Base-by-base conservation (phyloP, 2,329 filamentous ascomycete genomes). In the Thelonectria discophora region DNA sequence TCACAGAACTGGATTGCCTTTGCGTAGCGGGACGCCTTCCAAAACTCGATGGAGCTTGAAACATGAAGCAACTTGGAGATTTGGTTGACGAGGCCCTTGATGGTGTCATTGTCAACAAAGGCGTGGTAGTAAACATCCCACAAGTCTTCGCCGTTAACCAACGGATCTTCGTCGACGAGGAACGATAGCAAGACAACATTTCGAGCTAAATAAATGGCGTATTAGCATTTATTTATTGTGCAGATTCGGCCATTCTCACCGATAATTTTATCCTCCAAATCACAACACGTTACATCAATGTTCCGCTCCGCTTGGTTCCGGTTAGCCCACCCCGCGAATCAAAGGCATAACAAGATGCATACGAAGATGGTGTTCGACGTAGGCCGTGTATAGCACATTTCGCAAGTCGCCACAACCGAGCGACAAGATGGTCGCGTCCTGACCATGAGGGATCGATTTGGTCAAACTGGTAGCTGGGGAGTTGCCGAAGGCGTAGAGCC, bases 111-210 rank as follows among this genome's bases (percentile, higher is more conserved):
- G 49, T 80, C 77, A 5, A 89, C 62, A 39, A 78, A 79, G 4
- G 84, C 67, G 64, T 87, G 78, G 70, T 87, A 87, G 73, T 85
- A 89, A 37, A 85, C 73, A 58, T 84, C 79, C 85, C 85, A 88
- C 3, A 83, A 72, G 8, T 67, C 54, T 2, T 77, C 71, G 1
- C 62, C 52, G 12, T 68, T 60, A 24, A 71, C 42, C 20, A 64
- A 65, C 1, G 73, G 59, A 7, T 70, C 59, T 27, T 76, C 68
- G n/a, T 84, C 82, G 7, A 83, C 51, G 40, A 88, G 71, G 2
- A 88, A 71, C 0, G 81, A 82, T 32, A 86, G 75, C 0, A 87
- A 72, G 3, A 88, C 63, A 30, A 83, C 70, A 68, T 89, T 88
- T 2, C 86, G 81, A 27, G 84, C 86, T 86, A 42, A 24, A 4